Base-by-base conservation (phyloP, 371 early-diverging fungal species). In the Lichtheimia ornata region DNA sequence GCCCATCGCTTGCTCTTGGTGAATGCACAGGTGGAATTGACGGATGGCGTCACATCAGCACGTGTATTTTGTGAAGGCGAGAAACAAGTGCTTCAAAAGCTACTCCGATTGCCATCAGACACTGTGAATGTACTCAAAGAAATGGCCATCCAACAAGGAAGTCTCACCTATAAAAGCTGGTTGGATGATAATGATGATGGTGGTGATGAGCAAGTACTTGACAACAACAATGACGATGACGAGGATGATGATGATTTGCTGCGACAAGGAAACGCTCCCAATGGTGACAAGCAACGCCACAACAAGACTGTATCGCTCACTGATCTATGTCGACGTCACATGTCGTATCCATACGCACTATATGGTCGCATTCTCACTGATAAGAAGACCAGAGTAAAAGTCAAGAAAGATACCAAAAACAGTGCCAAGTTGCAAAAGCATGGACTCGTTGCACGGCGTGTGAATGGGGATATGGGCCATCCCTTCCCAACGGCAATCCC, bases 41-140 rank as follows among this genome's bases (percentile, higher is more conserved):
- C 55, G 0, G 79, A 79, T 43, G 76, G 74, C 2, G 64, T 63
- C 0, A 69, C 51, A 0, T 42, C 41, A 20, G 69, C 62, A 11
- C 35, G 50, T 9, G 79, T 64, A 0, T 49, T 59, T 43, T 35
- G 71, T 4, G 72, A 75, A 53, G 76, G 72, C 5, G 76, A 79
- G 18, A 56, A 60, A 11, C 53, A 73, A 2, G 56, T 76, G 0
- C 65, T 67, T 43, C 9, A 35, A 35, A 44, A 42, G 1, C 28
- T 79, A 5, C 25, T 79, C 42, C 56, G 51, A 15, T 45, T 77
- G 9, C 47, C 53, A 1, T 0, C 50, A 2, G 54, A 47, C 5
- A 69, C 63, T 41, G 22, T 51, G 0, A 59, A 63, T 18, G 53
- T 28, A 0, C 24, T 77, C 4, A 73, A 77, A 30, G 49, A 55